Base-by-base conservation (phyloP, 2,329 filamentous ascomycete genomes). In the Botrytis aclada region DNA sequence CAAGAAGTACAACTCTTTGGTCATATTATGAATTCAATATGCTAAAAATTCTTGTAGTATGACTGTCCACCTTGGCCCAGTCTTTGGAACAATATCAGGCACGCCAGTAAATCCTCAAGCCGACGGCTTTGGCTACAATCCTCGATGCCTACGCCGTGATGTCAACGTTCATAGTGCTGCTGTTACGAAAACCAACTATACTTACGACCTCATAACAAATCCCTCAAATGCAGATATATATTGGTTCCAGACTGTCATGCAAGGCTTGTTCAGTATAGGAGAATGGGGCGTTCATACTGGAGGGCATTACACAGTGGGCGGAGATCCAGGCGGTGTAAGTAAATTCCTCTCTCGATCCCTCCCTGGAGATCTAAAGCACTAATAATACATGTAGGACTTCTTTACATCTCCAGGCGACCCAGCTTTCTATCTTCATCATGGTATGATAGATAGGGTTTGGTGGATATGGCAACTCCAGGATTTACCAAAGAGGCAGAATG, bases 381-480 rank as follows among this genome's bases (percentile, higher is more conserved):
- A 32, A 65, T 5, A 32, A 39, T 39, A 9, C 9, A 37, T 63
- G 60, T 29, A 77, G 75, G 84, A 85, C 73, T 82, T 83, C 74
- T 82, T 81, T 72, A 81, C 84, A 66, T 84, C 83, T 16, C 80
- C 84, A 0, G 79, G 82, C 1, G 84, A 85, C 69, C 84, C 84
- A 1, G 82, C 78, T 2, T 86, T 86, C 77, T 85, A 82, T 74
- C 76, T 84, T 9, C 84, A 86, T 73, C 84, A 86, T 71, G 83
- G 80, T 0, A 81, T 84, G 76, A 82, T 86, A 60, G 84, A 86
- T 73, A 80, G 84, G 9, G 79, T 84, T 67, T 85, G 84, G 77
- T 85, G 83, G 77, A 83, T 86, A 73, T 86, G 84, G 84, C 84
- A 85, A 79, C 83, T 83, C 56, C 81, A 84, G 41, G 81, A 85